Percentiles rank a stretch among this genome's conserved stretches.
Evolutionary conservation across 129 eudicot species (phyloP).

Genomic region (Ambrosia trifida): DNA sequence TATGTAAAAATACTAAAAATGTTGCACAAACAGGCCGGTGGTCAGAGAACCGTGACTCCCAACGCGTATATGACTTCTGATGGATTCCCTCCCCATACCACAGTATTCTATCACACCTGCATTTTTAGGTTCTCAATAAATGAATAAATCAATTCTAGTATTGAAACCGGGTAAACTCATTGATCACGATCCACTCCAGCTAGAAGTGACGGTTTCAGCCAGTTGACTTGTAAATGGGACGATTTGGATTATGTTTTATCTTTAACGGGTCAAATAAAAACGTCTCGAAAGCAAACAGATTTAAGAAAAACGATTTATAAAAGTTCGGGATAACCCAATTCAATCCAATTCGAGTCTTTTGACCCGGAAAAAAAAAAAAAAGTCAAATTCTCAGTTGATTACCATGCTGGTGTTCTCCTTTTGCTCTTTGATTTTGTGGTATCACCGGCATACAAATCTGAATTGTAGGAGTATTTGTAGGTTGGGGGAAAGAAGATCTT

Average conservation of each 20-base stretch:
- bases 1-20: conserved; percentile 42
- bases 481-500: conserved; percentile 62
- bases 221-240: background rate
- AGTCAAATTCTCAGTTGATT: conserved; percentile 21
- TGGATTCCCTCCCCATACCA: conserved; percentile 67
- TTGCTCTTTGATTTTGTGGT: conserved; percentile 52
- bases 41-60: conserved; percentile 66
- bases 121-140: conserved; percentile 16
- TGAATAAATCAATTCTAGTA: background rate
- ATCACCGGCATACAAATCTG: conserved; percentile 57
- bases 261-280: conserved; percentile 8
- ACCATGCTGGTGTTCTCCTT: conserved; percentile 73
- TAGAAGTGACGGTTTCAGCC: too few relatives aligned
- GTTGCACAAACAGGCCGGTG: conserved; percentile 72
- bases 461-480: conserved; percentile 56
- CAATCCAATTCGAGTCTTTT: too few relatives aligned
- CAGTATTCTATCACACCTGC: conserved; percentile 82
- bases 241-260: background rate
- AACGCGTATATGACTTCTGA: conserved; percentile 58
- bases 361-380: background rate
- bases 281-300: background rate
- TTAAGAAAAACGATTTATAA: background rate
- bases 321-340: background rate
- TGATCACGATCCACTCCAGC: too few relatives aligned
- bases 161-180: background rate